Evolutionary conservation across 2,329 filamentous ascomycete species (phyloP).

Genomic region (Microdochium paspali): DNA sequence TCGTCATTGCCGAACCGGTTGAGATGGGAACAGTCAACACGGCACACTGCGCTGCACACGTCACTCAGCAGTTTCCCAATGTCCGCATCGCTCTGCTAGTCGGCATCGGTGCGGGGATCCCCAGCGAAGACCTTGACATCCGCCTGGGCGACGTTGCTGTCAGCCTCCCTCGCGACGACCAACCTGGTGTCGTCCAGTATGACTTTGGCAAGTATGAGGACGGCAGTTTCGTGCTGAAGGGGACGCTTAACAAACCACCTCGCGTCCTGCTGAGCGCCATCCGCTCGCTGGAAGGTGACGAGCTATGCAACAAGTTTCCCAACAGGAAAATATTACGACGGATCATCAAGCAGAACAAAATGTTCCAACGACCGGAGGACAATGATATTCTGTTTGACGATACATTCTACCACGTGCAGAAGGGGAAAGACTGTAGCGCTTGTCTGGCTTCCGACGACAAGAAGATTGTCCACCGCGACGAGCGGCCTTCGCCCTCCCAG

Average conservation of each 20-base stretch:
- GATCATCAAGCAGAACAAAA: neutral
- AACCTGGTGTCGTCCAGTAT: conserved; percentile 5
- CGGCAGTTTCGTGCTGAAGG: neutral
- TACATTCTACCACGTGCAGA: neutral
- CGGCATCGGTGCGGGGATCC: conserved; percentile 6
- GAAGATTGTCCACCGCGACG: neutral
- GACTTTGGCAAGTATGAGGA: conserved; percentile 2
- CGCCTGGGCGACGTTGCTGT: conserved; percentile 6
- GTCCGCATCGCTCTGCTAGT: conserved; percentile 4
- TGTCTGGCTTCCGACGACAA: neutral
- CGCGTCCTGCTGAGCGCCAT: conserved; percentile 1
- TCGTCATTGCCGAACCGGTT: conserved; percentile 5
- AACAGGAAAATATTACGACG: neutral
- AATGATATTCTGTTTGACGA: neutral
- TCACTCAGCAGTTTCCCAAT: conserved; percentile 1
- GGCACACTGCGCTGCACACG: conserved; percentile 1
- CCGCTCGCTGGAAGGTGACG: neutral
- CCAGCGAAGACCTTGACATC: conserved; percentile 2
- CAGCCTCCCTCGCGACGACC: neutral
- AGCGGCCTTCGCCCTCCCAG: neutral
- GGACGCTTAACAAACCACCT: conserved; percentile 4
- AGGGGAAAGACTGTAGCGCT: neutral
- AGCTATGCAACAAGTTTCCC: neutral
- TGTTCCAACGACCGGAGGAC: neutral
- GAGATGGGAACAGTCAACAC: conserved; percentile 5